Conservation (phyloP, 2,329 filamentous ascomycete species). For the Phialemonium atrogriseum region DNA sequence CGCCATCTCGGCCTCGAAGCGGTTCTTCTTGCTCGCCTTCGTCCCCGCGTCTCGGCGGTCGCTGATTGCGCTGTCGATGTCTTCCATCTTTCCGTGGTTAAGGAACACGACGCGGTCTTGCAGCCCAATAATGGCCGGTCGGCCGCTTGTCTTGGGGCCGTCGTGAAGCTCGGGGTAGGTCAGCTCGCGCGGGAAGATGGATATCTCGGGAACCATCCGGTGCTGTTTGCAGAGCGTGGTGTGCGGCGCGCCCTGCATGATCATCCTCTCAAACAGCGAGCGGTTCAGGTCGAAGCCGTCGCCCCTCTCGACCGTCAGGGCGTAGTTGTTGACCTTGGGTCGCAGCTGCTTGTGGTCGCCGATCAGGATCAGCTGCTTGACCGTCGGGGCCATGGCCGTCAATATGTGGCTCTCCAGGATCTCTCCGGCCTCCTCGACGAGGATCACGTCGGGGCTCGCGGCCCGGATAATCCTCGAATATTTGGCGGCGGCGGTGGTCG, state of each 20-base stretch:
- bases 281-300: slow-evolving; percentile 58
- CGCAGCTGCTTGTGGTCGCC: slow-evolving; percentile 68
- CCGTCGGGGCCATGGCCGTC: slow-evolving; percentile 44
- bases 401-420: slow-evolving; percentile 62
- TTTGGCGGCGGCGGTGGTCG: slow-evolving; percentile 62
- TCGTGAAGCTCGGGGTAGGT: slow-evolving; percentile 57
- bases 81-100: slow-evolving; percentile 51
- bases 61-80: slow-evolving; percentile 26
- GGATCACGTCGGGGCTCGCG: slow-evolving; percentile 47
- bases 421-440: slow-evolving; percentile 68
- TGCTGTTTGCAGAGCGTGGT: slow-evolving; percentile 53
- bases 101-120: slow-evolving; percentile 55
- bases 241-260: slow-evolving; percentile 45
- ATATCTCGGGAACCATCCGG: slow-evolving; percentile 62
- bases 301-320: slow-evolving; percentile 53
- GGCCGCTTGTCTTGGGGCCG: slow-evolving; percentile 35
- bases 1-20: slow-evolving; percentile 58
- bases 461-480: slow-evolving; percentile 44
- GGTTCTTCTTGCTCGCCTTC: slow-evolving; percentile 52
- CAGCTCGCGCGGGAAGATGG: slow-evolving; percentile 43
- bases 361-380: slow-evolving; percentile 59
- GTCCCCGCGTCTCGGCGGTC: slow-evolving; percentile 42
- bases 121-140: slow-evolving; percentile 46
- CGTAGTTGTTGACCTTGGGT: slow-evolving; percentile 56
- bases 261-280: slow-evolving; percentile 62